Conservation (phyloP, 768 basidiomycete genomes). For the Naganishia onofrii region DNA sequence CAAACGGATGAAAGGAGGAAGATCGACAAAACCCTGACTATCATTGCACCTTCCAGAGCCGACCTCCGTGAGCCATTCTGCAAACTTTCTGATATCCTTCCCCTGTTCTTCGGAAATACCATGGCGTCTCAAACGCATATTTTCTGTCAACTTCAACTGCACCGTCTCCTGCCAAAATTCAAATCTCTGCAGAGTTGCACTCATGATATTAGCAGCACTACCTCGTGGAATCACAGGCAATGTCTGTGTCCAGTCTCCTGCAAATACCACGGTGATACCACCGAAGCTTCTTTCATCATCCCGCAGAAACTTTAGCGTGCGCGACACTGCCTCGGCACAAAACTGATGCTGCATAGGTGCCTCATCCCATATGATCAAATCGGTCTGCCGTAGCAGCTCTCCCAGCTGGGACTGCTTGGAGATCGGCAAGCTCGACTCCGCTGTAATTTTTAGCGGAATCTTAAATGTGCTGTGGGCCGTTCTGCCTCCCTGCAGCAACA, state of each 20-base stretch:
- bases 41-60: neutral
- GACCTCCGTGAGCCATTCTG: neutral
- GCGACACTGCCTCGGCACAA: conserved; percentile 55
- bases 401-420: conserved; percentile 38
- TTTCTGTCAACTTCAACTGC: neutral
- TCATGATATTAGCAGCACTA: neutral
- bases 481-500: conserved; percentile 55
- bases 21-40: no score
- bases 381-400: conserved; percentile 49
- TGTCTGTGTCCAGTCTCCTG: neutral
- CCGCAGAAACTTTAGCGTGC: conserved; percentile 42
- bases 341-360: conserved; percentile 52
- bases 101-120: neutral
- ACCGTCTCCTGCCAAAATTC: neutral
- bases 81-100: neutral
- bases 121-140: conserved; percentile 31
- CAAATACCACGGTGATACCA: conserved; percentile 57
- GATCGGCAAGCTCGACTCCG: neutral
- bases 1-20: no score
- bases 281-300: conserved; percentile 52
- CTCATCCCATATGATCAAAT: conserved; percentile 58
- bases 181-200: neutral
- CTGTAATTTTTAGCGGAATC: neutral
- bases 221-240: neutral
- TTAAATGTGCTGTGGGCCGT: conserved; percentile 55